A percentile compares a stretch with the other conserved stretches of the same genome.
phyloP scores from a whole-genome alignment of 805 yeast genomes.

The Wickerhamiella qilinensis region DNA sequence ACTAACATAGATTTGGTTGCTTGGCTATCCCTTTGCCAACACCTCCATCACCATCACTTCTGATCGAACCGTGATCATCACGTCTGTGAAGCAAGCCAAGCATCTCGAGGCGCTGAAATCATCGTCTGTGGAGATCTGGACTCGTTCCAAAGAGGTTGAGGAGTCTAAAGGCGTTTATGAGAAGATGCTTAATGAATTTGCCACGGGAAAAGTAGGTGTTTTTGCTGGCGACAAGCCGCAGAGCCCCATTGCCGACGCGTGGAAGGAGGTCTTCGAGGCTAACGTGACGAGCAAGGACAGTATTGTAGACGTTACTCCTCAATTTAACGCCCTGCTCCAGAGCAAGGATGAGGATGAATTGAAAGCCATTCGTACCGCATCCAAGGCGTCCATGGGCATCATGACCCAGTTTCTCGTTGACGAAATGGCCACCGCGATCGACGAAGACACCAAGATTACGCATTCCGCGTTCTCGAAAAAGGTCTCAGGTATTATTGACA shows the following conservation, averaged over 20 bases:
- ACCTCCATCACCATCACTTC: conserved; percentile 55
- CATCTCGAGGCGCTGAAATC: conserved; percentile 46
- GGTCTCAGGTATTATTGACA: conserved; percentile 71
- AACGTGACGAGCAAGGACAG: conserved; percentile 24
- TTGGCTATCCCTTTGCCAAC: conserved; percentile 94
- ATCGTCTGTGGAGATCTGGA: conserved; percentile 39
- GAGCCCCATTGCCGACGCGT: conserved; percentile 74
- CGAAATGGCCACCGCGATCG: conserved; percentile 75
- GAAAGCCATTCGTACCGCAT: conserved; percentile 45
- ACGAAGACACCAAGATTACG: conserved; percentile 65
- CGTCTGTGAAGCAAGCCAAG: conserved; percentile 74
- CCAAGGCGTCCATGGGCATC: conserved; percentile 61
- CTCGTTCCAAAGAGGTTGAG: conserved; percentile 66
- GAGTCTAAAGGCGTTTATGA: conserved; percentile 54
- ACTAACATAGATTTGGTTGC: conserved; percentile 45
- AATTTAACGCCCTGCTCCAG: conserved; percentile 45
- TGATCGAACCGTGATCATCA: conserved; percentile 45
- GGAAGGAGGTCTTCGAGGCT: conserved; percentile 29
- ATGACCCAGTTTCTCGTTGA: conserved; percentile 64
- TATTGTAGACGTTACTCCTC: conserved; percentile 35
- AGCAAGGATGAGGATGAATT: conserved; percentile 69
- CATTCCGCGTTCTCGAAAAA: conserved; percentile 58
- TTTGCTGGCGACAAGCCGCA: conserved; percentile 60
- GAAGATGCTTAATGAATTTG: conserved; percentile 34
- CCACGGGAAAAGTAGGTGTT: conserved; percentile 37